phyloP scores from a whole-genome alignment of 495 filamentous ascomycete genomes.

The Aspergillus sclerotiicarbonarius region DNA sequence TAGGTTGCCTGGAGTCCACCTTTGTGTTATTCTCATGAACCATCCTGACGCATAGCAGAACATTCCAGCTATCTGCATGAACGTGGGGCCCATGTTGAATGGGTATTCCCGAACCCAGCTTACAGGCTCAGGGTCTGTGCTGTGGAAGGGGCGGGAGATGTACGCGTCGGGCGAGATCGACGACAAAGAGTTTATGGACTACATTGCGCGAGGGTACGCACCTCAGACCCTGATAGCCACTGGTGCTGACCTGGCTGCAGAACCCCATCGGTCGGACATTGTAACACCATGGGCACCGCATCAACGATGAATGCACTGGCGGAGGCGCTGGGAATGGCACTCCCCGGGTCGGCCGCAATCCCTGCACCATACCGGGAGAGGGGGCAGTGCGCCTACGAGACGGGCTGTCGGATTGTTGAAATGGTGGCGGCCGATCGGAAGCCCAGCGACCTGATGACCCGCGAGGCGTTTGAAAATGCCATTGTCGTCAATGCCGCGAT shows the following conservation, averaged over 20 bases:
- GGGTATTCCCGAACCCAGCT: neutral
- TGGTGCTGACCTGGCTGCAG: neutral
- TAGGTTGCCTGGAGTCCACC: neutral
- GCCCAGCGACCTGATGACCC: conserved; percentile 50
- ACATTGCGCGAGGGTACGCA: conserved; percentile 37
- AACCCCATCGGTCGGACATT: conserved; percentile 31
- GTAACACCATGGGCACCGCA: conserved; percentile 53
- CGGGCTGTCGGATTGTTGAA: conserved; percentile 38
- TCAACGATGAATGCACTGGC: conserved; percentile 52
- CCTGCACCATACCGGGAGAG: conserved; percentile 30
- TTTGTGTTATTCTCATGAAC: neutral
- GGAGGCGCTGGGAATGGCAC: conserved; percentile 50
- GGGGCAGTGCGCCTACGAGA: conserved; percentile 46
- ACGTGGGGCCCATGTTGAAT: neutral
- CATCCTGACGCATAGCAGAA: neutral
- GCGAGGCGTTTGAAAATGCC: conserved; percentile 51
- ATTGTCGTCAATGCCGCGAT: conserved; percentile 49
- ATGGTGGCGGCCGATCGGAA: conserved; percentile 48
- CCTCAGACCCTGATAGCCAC: too few species aligned
- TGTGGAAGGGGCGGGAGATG: neutral
- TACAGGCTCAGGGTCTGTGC: neutral
- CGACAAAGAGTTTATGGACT: conserved; percentile 42
- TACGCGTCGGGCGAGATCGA: conserved; percentile 37
- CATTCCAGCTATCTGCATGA: neutral
- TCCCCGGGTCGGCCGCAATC: conserved; percentile 23